Base-by-base conservation (phyloP, 768 basidiomycete genomes). In the Pholiota molesta region DNA sequence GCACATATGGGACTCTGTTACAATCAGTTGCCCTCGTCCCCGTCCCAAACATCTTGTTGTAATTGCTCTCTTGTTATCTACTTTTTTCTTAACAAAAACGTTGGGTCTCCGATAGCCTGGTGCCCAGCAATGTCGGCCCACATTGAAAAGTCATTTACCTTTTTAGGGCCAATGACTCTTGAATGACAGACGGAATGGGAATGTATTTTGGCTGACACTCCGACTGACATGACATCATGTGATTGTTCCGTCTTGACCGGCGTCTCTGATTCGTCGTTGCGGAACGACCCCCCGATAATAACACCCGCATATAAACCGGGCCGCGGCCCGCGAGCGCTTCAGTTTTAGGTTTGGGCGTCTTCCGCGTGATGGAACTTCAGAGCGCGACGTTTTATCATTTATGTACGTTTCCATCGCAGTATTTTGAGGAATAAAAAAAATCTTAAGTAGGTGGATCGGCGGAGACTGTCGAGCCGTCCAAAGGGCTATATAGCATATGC, bases 21-120 rank as follows among this genome's bases (percentile, higher is more conserved):
- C 28, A 23, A 28, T 49, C 47, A 49, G 47, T 26, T 19, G 3
- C 47, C 47, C 19, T 49, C 21, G 5, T 19, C 40, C 57, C 45
- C 49, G 33, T 52, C 40, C 42, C 29, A 54, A 57, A 29, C 61
- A 45, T 63, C 58, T 68, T 66, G 65, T 66, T 66, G 67, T 68
- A 66, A 66, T 62, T 64, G 61, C 62, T 68, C 33, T 66, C 62
- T 56, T 64, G 62, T 63, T 63, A 54, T 65, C 59, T 44, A 21
- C 29, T 44, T 57, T 44, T 60, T 57, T 49, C 7, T 60, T 42
- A 31, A 52, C 53, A 45, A 51, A 11, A 39, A 17, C 3, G 5
- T 13, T 9, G n/a, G n/a, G 23, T 35, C 31, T 26, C 16, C 17
- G 7, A n/a, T 28, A 26, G 31, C 33, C 23, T 29, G 8, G 55